These are phyloP conservation scores for Sabuloglossum arenarium DNA, from an alignment of 495 filamentous ascomycete genomes.

Conservation along the genomic window DNA sequence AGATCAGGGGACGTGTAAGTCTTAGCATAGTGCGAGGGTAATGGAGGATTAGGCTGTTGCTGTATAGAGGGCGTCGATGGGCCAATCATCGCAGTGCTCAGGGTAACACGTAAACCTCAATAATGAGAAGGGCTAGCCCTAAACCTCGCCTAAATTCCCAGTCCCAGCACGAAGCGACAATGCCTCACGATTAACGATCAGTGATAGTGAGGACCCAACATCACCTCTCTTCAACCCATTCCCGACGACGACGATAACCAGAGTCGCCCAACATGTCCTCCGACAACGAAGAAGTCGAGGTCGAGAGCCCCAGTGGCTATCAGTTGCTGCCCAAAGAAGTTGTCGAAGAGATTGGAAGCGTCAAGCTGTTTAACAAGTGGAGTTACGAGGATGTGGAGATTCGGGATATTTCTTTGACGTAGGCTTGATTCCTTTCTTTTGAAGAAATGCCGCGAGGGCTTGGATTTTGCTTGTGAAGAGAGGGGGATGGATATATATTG, in stretches of 20 bases:
- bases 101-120: too few species aligned
- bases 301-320: constrained; percentile 51
- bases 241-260: neutral
- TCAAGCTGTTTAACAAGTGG: constrained; percentile 97
- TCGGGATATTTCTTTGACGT: constrained; percentile 98
- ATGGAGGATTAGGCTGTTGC: too few species aligned
- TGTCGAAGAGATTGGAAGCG: constrained; percentile 65
- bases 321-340: constrained; percentile 90
- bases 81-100: too few species aligned
- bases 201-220: neutral
- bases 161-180: neutral
- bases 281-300: constrained; percentile 88
- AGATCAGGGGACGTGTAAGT: too few species aligned
- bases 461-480: neutral
- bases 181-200: neutral
- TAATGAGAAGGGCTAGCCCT: neutral
- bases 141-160: neutral
- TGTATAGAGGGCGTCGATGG: too few species aligned
- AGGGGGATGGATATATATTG: neutral
- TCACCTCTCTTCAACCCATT: neutral
- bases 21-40: too few species aligned
- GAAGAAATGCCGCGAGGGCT: neutral
- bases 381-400: constrained; percentile 99
- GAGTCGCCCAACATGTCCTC: constrained; percentile 63
- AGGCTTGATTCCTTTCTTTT: constrained; percentile 24